These are phyloP conservation scores for Ogataea chonburiensis DNA, from an alignment of 805 yeast species.

Conservation along the genomic window DNA sequence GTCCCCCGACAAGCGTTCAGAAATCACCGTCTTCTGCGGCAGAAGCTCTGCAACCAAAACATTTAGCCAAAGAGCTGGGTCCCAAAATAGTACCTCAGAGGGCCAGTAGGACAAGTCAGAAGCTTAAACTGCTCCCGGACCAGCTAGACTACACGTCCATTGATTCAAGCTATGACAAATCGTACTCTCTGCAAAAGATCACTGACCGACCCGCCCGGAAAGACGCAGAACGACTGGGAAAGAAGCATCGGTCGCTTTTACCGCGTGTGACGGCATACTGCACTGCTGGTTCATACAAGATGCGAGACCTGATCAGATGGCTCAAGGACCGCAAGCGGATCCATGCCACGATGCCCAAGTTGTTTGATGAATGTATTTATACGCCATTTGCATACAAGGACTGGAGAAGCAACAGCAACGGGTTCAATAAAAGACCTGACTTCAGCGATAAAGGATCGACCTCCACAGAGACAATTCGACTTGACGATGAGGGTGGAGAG, in stretches of 20 bases:
- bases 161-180: slow-evolving; percentile 32
- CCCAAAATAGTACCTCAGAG: slow-evolving; percentile 69
- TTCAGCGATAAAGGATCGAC: slow-evolving; percentile 5
- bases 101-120: slow-evolving; percentile 71
- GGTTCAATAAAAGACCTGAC: slow-evolving; percentile 13
- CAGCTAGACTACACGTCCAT: slow-evolving; percentile 38
- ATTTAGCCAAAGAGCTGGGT: slow-evolving; percentile 36
- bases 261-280: slow-evolving; percentile 97
- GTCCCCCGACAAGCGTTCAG: not conserved
- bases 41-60: slow-evolving; percentile 9
- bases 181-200: slow-evolving; percentile 82
- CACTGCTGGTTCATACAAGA: slow-evolving; percentile 87
- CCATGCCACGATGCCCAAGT: slow-evolving; percentile 77
- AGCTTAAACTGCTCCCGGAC: slow-evolving; percentile 68
- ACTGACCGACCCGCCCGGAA: slow-evolving; percentile 86
- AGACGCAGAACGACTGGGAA: slow-evolving; percentile 92
- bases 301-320: slow-evolving; percentile 87
- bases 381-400: slow-evolving; percentile 85
- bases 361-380: slow-evolving; percentile 92
- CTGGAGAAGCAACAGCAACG: slow-evolving; percentile 53
- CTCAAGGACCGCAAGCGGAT: slow-evolving; percentile 70
- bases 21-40: slow-evolving; percentile 2
- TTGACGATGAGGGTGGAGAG: slow-evolving; percentile 95
- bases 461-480: slow-evolving; percentile 49
- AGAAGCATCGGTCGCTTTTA: slow-evolving; percentile 74